Evolutionary conservation across 306 rosid genomes (phyloP).

Genomic region (Vachellia pachyceras): DNA sequence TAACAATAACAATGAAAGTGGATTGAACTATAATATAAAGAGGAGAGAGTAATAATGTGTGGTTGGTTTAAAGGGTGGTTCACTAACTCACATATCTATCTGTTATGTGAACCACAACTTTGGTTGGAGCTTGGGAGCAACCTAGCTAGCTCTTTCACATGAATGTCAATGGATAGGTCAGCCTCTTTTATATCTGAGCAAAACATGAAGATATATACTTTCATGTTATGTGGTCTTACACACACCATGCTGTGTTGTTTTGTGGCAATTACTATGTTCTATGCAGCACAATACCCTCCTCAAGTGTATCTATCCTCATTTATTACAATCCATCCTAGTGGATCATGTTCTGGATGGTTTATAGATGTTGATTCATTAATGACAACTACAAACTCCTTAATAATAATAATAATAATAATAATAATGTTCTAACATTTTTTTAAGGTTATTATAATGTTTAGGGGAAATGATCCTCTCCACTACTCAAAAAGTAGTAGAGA

Average conservation of each 20-base stretch:
- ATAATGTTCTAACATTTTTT: too few species aligned
- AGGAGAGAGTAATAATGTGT: background rate
- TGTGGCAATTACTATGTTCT: constrained; percentile 45
- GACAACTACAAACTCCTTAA: too few species aligned
- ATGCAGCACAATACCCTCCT: background rate
- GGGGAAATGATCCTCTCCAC: too few species aligned
- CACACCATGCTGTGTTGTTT: background rate
- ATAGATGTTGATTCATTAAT: background rate
- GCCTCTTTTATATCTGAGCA: constrained; percentile 2
- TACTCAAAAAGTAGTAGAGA: too few species aligned
- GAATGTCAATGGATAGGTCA: constrained; percentile 38
- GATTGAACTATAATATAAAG: background rate
- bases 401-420: too few species aligned
- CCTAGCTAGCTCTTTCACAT: too few species aligned
- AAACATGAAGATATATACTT: constrained; percentile 23
- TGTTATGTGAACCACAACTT: constrained; percentile 12
- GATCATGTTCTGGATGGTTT: background rate
- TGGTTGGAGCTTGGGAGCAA: constrained; percentile 13
- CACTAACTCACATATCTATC: background rate
- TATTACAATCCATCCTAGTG: background rate
- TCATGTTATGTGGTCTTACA: constrained; percentile 34
- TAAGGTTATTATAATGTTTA: too few species aligned
- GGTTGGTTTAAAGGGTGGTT: background rate
- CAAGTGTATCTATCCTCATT: constrained; percentile 23
- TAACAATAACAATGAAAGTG: background rate